Conservation (phyloP, 2,329 filamentous ascomycete genomes). For the Alternaria rosae region DNA sequence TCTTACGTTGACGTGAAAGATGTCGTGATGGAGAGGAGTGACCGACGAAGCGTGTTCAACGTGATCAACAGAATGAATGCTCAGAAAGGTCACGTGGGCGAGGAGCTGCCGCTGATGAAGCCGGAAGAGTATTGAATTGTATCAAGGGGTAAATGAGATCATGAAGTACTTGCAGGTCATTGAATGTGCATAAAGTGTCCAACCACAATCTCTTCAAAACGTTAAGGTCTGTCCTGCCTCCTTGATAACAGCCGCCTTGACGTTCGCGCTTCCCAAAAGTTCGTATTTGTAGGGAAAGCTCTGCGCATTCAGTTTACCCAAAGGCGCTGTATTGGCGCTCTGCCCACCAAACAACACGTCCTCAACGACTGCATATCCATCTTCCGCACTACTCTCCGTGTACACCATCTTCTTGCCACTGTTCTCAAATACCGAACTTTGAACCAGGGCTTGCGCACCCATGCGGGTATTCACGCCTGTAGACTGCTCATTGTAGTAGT, state of each 20-base stretch:
- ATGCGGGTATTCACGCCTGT: constrained; percentile 52
- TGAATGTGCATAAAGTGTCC: neutral
- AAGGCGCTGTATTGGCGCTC: constrained; percentile 56
- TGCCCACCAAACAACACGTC: constrained; percentile 53
- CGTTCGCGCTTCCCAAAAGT: constrained; percentile 58
- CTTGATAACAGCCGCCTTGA: constrained; percentile 55
- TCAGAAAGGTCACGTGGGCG: neutral
- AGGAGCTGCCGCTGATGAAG: too few species aligned
- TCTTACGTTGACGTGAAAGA: neutral
- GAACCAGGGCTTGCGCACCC: constrained; percentile 51
- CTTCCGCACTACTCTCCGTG: constrained; percentile 60
- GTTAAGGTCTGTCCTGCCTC: constrained; percentile 31
- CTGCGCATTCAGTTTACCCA: constrained; percentile 58
- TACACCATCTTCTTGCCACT: constrained; percentile 64
- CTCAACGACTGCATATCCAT: constrained; percentile 51
- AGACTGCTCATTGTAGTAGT: constrained; percentile 45
- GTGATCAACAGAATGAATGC: neutral
- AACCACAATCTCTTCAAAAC: constrained; percentile 6
- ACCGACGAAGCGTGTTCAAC: neutral
- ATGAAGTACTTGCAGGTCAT: neutral
- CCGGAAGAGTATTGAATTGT: too few species aligned
- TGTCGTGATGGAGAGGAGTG: neutral
- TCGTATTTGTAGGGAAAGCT: constrained; percentile 60
- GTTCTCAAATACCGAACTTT: constrained; percentile 62
- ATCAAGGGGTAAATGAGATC: too few species aligned